These are phyloP conservation scores for Aquilaria yunnanensis DNA, from an alignment of 345 rosid species.

Conservation along the genomic window DNA sequence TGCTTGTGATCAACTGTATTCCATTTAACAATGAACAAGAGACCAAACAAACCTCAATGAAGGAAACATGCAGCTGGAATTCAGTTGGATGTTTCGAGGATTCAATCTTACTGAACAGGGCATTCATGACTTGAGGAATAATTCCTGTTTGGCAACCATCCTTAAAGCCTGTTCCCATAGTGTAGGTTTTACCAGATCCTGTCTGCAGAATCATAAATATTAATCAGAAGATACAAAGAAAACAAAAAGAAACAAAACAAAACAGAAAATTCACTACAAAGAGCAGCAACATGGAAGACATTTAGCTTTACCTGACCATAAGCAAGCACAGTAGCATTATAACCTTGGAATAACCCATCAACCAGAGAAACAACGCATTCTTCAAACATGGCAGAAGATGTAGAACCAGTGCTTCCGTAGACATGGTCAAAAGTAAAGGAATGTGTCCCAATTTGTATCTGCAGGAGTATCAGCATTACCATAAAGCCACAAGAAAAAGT, in stretches of 20 bases:
- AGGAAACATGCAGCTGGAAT: conserved; percentile 89
- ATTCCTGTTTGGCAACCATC: conserved; percentile 77
- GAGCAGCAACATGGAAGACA: conserved; percentile 8
- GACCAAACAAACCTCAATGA: conserved; percentile 72
- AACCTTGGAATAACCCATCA: conserved; percentile 98
- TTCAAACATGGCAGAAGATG: conserved; percentile 80
- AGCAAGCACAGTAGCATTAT: conserved; percentile 98
- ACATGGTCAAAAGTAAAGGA: conserved; percentile 98
- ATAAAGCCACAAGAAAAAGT: not conserved
- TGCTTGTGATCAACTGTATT: not conserved
- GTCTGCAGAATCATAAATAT: conserved; percentile 47
- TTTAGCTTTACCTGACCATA: conserved; percentile 79
- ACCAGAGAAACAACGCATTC: conserved; percentile 84
- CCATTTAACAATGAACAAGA: not conserved
- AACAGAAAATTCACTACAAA: not conserved
- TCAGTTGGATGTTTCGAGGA: conserved; percentile 64
- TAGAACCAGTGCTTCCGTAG: conserved; percentile 82
- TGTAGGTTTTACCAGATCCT: conserved; percentile 98
- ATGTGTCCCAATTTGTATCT: conserved; percentile 96
- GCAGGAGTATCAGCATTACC: conserved; percentile 14
- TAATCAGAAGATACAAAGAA: conserved; percentile 10
- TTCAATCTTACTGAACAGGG: conserved; percentile 79
- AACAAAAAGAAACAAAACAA: no score
- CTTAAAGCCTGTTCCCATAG: conserved; percentile 95
- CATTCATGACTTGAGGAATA: conserved; percentile 85